phyloP scores from a whole-genome alignment of 768 basidiomycete genomes.

The Termitomyces sp. region DNA sequence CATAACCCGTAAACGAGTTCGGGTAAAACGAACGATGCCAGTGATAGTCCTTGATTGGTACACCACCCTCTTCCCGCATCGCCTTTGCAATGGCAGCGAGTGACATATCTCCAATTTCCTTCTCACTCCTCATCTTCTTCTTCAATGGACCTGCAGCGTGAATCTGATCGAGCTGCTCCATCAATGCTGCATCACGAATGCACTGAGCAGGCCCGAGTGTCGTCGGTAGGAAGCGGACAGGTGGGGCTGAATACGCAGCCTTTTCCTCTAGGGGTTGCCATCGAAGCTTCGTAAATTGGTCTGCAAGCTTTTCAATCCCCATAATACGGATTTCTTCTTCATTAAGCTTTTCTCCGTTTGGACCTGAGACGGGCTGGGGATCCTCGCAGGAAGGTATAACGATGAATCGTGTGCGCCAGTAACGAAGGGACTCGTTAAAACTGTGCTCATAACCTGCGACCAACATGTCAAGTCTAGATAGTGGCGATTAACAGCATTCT shows the following conservation, averaged over 20 bases:
- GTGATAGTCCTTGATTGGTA: constrained; percentile 76
- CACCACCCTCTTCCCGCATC: constrained; percentile 82
- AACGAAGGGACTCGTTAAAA: constrained; percentile 77
- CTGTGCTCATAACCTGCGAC: constrained; percentile 78
- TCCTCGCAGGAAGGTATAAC: constrained; percentile 82
- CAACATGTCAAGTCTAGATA: constrained; percentile 71
- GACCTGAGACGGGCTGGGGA: constrained; percentile 47
- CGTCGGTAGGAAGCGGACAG: constrained; percentile 77
- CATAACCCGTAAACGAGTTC: constrained; percentile 84
- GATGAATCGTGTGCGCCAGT: constrained; percentile 92
- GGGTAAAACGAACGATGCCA: constrained; percentile 76
- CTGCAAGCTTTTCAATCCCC: constrained; percentile 89
- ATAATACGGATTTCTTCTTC: constrained; percentile 85
- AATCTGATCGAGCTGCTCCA: constrained; percentile 77
- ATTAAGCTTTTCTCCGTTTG: constrained; percentile 68
- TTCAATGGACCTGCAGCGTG: constrained; percentile 67
- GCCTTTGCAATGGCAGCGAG: constrained; percentile 65
- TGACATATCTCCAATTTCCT: constrained; percentile 63
- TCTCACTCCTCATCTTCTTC: constrained; percentile 79
- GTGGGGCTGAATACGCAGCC: constrained; percentile 37
- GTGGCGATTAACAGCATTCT: neutral
- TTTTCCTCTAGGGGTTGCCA: constrained; percentile 68
- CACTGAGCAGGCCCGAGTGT: constrained; percentile 79
- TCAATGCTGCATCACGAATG: constrained; percentile 71
- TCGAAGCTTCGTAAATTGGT: constrained; percentile 78